Conservation (phyloP, 2,329 filamentous ascomycete genomes). For the Exserohilum turcica region DNA sequence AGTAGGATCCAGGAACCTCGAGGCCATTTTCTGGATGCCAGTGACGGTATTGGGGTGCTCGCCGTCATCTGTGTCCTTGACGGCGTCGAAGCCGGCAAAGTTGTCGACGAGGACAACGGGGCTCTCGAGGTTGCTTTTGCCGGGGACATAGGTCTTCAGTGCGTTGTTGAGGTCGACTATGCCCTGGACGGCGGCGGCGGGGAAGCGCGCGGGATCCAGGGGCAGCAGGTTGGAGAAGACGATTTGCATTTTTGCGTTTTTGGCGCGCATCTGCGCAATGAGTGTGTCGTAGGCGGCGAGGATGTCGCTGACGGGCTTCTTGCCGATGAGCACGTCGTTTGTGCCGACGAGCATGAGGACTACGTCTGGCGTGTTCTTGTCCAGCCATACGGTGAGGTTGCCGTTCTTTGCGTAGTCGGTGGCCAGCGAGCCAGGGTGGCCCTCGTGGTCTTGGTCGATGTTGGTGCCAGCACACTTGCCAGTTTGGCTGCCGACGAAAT, state of each 20-base stretch:
- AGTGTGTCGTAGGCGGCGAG: constrained; percentile 48
- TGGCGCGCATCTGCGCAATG: constrained; percentile 51
- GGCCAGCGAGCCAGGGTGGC: constrained; percentile 51
- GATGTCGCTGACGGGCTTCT: constrained; percentile 40
- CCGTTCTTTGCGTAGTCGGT: constrained; percentile 48
- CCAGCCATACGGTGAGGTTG: constrained; percentile 49
- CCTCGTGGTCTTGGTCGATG: constrained; percentile 54
- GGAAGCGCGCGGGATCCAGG: constrained; percentile 33
- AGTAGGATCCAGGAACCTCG: constrained; percentile 31
- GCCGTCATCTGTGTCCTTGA: constrained; percentile 41
- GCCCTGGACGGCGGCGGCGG: constrained; percentile 16
- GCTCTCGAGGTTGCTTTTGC: constrained; percentile 25
- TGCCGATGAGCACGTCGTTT: constrained; percentile 51
- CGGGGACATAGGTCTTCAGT: constrained; percentile 26
- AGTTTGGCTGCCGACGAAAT: constrained; percentile 46
- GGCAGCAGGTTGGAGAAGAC: constrained; percentile 44
- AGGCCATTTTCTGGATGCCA: constrained; percentile 40
- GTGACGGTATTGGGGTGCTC: constrained; percentile 39
- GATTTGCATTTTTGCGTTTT: constrained; percentile 49
- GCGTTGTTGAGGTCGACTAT: constrained; percentile 28
- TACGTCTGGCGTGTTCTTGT: constrained; percentile 49
- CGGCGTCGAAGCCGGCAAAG: constrained; percentile 33
- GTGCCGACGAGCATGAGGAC: constrained; percentile 55
- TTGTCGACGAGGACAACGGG: constrained; percentile 40
- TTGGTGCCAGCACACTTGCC: constrained; percentile 45